phyloP scores from a whole-genome alignment of 2,329 filamentous ascomycete species.

The Cladosporium sp. region DNA sequence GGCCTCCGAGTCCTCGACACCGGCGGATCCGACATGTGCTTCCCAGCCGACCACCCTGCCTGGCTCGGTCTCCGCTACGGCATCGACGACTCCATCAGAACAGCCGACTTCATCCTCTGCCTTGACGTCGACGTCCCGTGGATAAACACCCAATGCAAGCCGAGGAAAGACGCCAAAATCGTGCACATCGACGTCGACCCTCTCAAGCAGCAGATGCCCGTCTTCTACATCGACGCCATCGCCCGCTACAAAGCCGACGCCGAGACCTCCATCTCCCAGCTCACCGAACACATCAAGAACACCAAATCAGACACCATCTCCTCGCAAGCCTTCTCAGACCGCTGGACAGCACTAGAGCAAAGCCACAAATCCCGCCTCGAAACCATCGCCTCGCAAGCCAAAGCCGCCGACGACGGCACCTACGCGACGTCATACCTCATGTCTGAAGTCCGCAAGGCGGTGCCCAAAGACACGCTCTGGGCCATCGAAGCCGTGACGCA shows the following conservation, averaged over 20 bases:
- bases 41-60: constrained; percentile 67
- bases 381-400: constrained; percentile 59
- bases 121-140: constrained; percentile 90
- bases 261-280: constrained; percentile 57
- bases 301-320: constrained; percentile 48
- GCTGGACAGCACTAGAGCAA: constrained; percentile 59
- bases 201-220: constrained; percentile 63
- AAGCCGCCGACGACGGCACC: constrained; percentile 63
- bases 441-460: constrained; percentile 56
- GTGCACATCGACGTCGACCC: constrained; percentile 69
- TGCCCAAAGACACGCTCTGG: constrained; percentile 69
- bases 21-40: constrained; percentile 79
- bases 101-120: constrained; percentile 81
- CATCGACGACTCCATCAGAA: constrained; percentile 69
- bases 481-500: constrained; percentile 79
- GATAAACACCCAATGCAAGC: constrained; percentile 76
- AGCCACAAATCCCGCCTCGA: constrained; percentile 62
- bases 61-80: constrained; percentile 70
- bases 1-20: constrained; percentile 73
- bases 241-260: constrained; percentile 55
- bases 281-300: constrained; percentile 55
- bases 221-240: constrained; percentile 59
- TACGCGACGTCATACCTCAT: constrained; percentile 64
- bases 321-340: constrained; percentile 34
- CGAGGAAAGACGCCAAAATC: constrained; percentile 58